Percentiles rank a stretch among this genome's conserved stretches.
Evolutionary conservation across 108 stramenopile genomes (phyloP).

Genomic region (Nitzschia putrida): DNA sequence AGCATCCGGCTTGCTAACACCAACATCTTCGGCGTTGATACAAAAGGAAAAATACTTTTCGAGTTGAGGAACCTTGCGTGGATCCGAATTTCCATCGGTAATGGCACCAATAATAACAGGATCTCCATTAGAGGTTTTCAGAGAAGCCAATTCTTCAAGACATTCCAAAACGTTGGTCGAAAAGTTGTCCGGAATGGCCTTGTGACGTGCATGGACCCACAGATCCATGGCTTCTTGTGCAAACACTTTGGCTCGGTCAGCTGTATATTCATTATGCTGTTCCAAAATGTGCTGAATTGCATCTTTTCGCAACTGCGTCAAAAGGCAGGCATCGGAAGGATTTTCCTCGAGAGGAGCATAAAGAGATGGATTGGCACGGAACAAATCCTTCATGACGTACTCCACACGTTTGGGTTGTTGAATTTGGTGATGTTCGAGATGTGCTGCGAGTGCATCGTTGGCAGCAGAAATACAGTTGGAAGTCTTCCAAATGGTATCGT

Average conservation of each 20-base stretch:
- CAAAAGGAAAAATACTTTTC: conserved; percentile 68
- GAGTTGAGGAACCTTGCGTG: conserved; percentile 43
- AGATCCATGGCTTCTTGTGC: conserved; percentile 62
- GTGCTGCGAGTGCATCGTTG: conserved; percentile 66
- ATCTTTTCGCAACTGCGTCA: conserved; percentile 77
- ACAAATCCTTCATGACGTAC: conserved; percentile 69
- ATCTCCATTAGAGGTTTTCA: conserved; percentile 15
- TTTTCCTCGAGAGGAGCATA: conserved; percentile 48
- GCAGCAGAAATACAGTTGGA: conserved; percentile 64
- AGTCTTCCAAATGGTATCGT: conserved; percentile 87
- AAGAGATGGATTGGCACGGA: conserved; percentile 33
- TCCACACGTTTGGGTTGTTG: conserved; percentile 56
- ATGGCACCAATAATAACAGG: conserved; percentile 77
- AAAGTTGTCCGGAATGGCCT: conserved; percentile 62
- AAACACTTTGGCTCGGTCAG: conserved; percentile 31
- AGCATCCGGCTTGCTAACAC: conserved; percentile 75
- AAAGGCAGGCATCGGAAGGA: conserved; percentile 51
- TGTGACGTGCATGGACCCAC: conserved; percentile 67
- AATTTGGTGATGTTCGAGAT: conserved; percentile 44
- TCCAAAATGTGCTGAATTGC: conserved; percentile 55
- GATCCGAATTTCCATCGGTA: conserved; percentile 89
- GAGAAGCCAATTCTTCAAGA: conserved; percentile 36
- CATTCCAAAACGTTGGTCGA: conserved; percentile 47
- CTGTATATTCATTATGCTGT: conserved; percentile 42
- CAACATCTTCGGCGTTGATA: conserved; percentile 77